Evolutionary conservation across 805 yeast species (phyloP).

Genomic region (Cyberlindnera nakhonratchasimensis): DNA sequence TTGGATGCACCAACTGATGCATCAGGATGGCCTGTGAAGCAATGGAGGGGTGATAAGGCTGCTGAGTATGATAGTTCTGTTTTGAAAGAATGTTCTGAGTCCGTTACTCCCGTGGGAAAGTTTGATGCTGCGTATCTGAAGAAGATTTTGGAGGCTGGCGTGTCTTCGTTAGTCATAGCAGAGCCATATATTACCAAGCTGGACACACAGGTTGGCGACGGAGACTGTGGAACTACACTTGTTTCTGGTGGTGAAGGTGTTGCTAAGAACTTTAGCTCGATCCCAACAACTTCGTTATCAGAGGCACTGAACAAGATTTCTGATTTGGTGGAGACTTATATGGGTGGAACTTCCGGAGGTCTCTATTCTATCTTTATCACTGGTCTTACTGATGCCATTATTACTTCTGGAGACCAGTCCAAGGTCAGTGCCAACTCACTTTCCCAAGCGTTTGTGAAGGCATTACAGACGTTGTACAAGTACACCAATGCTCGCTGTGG

Average conservation of each 20-base stretch:
- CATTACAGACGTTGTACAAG: slow-evolving; percentile 70
- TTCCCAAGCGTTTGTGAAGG: slow-evolving; percentile 49
- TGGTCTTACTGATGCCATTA: slow-evolving; percentile 60
- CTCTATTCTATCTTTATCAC: slow-evolving; percentile 81
- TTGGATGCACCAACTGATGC: slow-evolving; percentile 75
- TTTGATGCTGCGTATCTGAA: slow-evolving; percentile 33
- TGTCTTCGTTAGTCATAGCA: slow-evolving; percentile 49
- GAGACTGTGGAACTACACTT: slow-evolving; percentile 94
- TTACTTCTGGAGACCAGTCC: slow-evolving; percentile 26
- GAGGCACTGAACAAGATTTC: slow-evolving; percentile 68
- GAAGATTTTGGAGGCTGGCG: slow-evolving; percentile 43
- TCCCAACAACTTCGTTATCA: slow-evolving; percentile 41
- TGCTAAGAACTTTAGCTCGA: slow-evolving; percentile 44
- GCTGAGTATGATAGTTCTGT: slow-evolving; percentile 31
- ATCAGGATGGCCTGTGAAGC: slow-evolving; percentile 65
- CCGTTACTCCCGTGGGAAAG: slow-evolving; percentile 34
- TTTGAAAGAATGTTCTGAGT: slow-evolving; percentile 30
- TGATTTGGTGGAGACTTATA: slow-evolving; percentile 79
- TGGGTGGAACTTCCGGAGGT: slow-evolving; percentile 99
- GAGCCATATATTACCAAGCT: slow-evolving; percentile 83
- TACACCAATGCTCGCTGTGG: slow-evolving; percentile 89
- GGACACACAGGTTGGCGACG: slow-evolving; percentile 92
- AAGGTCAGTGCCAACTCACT: slow-evolving; percentile 33
- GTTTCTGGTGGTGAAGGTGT: slow-evolving; percentile 79
- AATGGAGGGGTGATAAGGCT: slow-evolving; percentile 24